Conservation (phyloP, 495 filamentous ascomycete species). For the Cercophora samala region DNA sequence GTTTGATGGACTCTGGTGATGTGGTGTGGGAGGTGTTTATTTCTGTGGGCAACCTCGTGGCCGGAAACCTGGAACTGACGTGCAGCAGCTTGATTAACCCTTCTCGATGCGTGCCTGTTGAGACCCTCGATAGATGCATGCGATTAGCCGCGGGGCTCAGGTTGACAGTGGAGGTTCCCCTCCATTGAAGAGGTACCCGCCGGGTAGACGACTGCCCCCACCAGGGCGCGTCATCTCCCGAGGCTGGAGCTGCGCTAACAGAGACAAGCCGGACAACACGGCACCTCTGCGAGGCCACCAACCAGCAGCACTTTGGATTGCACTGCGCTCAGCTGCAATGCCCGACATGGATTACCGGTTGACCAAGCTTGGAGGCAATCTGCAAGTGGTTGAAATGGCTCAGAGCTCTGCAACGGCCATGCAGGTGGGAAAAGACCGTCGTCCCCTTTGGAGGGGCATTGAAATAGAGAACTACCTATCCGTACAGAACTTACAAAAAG, state of each 20-base stretch:
- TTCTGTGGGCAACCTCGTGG: not conserved
- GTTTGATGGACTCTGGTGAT: no score
- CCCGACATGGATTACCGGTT: not conserved
- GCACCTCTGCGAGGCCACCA: conserved; percentile 1
- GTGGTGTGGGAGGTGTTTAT: no score
- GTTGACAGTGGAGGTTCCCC: no score
- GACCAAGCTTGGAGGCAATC: not conserved
- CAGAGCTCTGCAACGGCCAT: not conserved
- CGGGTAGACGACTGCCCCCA: conserved; percentile 4
- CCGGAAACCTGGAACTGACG: not conserved
- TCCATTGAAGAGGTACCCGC: not conserved
- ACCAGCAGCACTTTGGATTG: not conserved
- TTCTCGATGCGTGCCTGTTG: not conserved
- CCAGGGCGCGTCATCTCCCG: conserved; percentile 9
- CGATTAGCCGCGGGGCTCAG: not conserved
- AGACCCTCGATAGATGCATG: conserved; percentile 4
- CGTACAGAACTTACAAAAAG: no score
- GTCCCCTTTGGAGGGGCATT: not conserved
- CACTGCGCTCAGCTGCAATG: not conserved
- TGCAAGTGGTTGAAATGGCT: not conserved
- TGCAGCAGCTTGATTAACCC: not conserved
- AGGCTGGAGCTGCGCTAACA: conserved; percentile 11
- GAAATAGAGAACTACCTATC: not conserved
- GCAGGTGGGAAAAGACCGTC: not conserved
- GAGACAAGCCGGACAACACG: not conserved